A percentile compares a stretch with the other conserved stretches of the same genome.
Conservation (phyloP, 2,329 filamentous ascomycete genomes). For the Balansia obtecta region DNA sequence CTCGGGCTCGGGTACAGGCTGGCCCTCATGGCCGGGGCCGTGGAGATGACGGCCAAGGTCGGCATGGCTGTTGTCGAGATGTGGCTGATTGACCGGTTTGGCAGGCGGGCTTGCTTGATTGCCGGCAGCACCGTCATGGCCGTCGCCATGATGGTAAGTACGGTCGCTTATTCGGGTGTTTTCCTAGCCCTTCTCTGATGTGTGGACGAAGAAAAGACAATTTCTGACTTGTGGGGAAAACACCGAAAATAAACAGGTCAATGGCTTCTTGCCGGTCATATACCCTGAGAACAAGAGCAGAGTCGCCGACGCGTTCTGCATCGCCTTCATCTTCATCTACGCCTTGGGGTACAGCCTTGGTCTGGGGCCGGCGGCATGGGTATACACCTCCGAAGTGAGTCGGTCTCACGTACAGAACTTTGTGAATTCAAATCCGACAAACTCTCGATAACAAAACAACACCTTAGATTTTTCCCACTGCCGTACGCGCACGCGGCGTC, state of each 20-base stretch:
- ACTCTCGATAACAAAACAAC: too few relatives aligned
- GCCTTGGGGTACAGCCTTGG: conserved; percentile 45
- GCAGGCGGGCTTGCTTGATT: conserved; percentile 34
- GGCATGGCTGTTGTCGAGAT: conserved; percentile 43
- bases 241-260: conserved; percentile 26
- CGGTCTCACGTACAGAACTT: not conserved
- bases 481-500: conserved; percentile 42
- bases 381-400: conserved; percentile 43
- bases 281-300: conserved; percentile 38
- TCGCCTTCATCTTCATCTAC: conserved; percentile 46
- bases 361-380: conserved; percentile 44
- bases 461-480: conserved; percentile 42
- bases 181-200: not conserved
- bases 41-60: conserved; percentile 46
- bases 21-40: conserved; percentile 39
- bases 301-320: conserved; percentile 35
- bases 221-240: conserved; percentile 12
- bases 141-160: conserved; percentile 39
- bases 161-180: not conserved
- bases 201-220: not conserved
- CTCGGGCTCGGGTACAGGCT: conserved; percentile 35
- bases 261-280: conserved; percentile 36
- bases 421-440: not conserved
- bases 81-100: conserved; percentile 41
- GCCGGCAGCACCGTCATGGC: conserved; percentile 40